Percentiles rank a stretch among this genome's conserved stretches.
These are phyloP conservation scores for Closterium sp. DNA, from an alignment of 139 green algal species.

Conservation along the genomic window DNA sequence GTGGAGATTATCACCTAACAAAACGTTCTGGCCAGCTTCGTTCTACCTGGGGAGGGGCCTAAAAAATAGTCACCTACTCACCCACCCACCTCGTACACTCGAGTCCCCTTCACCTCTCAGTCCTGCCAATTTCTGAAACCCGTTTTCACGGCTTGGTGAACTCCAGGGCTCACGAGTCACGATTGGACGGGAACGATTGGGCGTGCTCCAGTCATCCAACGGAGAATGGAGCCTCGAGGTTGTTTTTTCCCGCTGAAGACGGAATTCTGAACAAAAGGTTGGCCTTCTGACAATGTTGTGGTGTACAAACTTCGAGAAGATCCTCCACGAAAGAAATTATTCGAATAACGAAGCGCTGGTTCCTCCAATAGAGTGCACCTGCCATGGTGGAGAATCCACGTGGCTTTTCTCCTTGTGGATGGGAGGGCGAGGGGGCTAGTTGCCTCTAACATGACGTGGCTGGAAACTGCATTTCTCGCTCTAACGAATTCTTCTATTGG, in stretches of 20 bases:
- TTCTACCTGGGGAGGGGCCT: background rate
- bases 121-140: background rate
- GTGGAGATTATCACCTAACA: background rate
- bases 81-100: too few relatives aligned
- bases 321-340: background rate
- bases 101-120: too few relatives aligned
- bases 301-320: background rate
- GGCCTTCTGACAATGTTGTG: background rate
- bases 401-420: background rate
- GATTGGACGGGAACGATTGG: background rate
- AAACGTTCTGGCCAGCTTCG: background rate
- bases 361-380: background rate
- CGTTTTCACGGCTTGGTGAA: background rate
- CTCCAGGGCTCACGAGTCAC: background rate
- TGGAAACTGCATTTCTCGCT: background rate
- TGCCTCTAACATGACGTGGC: background rate
- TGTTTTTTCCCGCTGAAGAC: background rate
- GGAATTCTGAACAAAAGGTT: background rate
- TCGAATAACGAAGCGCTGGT: background rate
- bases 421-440: background rate
- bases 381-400: background rate
- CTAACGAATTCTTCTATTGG: background rate
- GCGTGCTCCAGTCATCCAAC: background rate
- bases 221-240: background rate
- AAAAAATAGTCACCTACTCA: background rate